A percentile compares a stretch with the other conserved stretches of the same genome.
phyloP scores from a whole-genome alignment of 257 asterid species.

The Solanum dulcamara region DNA sequence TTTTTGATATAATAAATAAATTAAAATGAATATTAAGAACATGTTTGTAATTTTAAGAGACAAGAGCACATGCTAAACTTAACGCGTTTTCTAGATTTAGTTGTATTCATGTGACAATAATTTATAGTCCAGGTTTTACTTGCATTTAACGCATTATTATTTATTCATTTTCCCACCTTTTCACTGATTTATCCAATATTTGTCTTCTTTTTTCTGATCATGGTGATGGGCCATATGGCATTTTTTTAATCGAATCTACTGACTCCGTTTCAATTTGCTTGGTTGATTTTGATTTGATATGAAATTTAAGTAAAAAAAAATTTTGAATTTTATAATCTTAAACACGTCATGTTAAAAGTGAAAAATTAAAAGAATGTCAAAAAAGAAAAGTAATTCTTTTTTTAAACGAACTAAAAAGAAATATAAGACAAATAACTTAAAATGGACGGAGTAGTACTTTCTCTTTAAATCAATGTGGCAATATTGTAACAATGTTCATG shows the following conservation, averaged over 20 bases:
- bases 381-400: too few relatives aligned
- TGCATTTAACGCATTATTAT: not conserved
- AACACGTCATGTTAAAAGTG: not conserved
- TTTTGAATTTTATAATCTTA: not conserved
- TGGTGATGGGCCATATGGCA: not conserved
- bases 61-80: not conserved
- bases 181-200: not conserved
- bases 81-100: not conserved
- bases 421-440: not conserved
- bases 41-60: not conserved
- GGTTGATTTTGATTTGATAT: not conserved
- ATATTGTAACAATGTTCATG: not conserved
- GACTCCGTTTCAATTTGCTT: not conserved
- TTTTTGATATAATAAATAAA: not conserved
- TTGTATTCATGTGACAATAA: not conserved
- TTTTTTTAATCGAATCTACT: not conserved
- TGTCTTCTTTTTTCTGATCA: not conserved
- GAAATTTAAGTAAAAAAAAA: not conserved
- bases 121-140: not conserved
- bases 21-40: not conserved
- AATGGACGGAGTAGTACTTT: not conserved
- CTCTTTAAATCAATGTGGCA: not conserved
- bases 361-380: not conserved
- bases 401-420: not conserved
- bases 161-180: not conserved